Conservation (phyloP, 163 green algal genomes). For the Chlamydomonas reinhardtii region DNA sequence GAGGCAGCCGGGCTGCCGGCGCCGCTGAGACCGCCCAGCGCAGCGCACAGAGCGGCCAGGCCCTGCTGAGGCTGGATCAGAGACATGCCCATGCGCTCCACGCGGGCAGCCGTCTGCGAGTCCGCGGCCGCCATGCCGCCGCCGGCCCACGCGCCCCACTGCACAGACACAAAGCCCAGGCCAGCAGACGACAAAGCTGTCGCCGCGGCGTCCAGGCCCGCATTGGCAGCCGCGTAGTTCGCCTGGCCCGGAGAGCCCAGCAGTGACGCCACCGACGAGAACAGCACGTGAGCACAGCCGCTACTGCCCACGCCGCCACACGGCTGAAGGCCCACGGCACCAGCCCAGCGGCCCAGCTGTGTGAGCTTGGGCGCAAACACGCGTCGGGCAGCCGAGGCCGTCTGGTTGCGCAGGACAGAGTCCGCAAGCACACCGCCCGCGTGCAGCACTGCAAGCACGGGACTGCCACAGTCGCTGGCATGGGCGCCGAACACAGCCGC, state of each 20-base stretch:
- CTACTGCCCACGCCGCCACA: conserved; percentile 4
- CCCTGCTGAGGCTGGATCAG: conserved; percentile 72
- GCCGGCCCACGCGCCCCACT: conserved; percentile 93
- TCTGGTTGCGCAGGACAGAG: conserved; percentile 76
- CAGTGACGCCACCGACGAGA: conserved; percentile 67
- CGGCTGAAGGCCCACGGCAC: conserved; percentile 3
- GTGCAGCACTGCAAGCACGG: conserved; percentile 68
- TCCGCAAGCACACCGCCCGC: conserved; percentile 84
- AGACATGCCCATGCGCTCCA: conserved; percentile 88
- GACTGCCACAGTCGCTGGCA: not conserved
- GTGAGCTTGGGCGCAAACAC: conserved; percentile 72
- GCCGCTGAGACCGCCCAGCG: not conserved
- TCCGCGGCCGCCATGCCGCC: conserved; percentile 86
- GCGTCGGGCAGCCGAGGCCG: conserved; percentile 41
- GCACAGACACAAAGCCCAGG: conserved; percentile 68
- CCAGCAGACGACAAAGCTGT: conserved; percentile 26
- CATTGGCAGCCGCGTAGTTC: conserved; percentile 93
- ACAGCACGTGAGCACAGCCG: conserved; percentile 54
- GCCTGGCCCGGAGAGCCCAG: conserved; percentile 87
- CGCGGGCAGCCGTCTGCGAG: conserved; percentile 67
- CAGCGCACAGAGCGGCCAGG: conserved; percentile 69
- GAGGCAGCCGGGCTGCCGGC: too few species aligned
- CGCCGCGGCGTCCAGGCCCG: conserved; percentile 77
- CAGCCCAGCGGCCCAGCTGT: conserved; percentile 15
- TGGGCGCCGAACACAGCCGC: not conserved